phyloP scores from a whole-genome alignment of 345 rosid species.

The Brassica rapa region DNA sequence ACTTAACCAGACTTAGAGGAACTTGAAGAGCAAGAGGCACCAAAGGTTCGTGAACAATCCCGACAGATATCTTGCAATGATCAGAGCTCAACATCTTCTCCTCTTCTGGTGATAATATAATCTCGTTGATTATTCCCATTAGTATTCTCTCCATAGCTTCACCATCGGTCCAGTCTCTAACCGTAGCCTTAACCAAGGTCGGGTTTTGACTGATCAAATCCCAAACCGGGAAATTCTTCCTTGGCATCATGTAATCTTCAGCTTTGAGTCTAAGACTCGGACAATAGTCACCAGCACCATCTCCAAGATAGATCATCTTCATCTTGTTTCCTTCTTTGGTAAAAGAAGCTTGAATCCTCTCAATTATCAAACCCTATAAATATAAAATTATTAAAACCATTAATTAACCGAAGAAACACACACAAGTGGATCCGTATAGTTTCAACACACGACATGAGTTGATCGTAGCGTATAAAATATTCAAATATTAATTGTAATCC shows the following conservation, averaged over 20 bases:
- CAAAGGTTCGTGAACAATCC: constrained; percentile 37
- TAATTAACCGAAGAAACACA: background rate
- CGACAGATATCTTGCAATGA: constrained; percentile 31
- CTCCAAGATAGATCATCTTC: constrained; percentile 77
- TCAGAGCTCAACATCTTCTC: constrained; percentile 31
- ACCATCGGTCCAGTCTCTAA: constrained; percentile 76
- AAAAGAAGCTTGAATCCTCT: constrained; percentile 61
- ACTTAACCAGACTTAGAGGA: constrained; percentile 26
- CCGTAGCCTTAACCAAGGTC: constrained; percentile 56
- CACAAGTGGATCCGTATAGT: background rate
- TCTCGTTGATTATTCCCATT: constrained; percentile 21
- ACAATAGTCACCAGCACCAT: constrained; percentile 83
- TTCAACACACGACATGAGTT: background rate
- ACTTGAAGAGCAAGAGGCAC: constrained; percentile 33
- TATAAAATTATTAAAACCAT: background rate
- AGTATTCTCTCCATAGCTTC: constrained; percentile 47
- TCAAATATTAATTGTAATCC: background rate
- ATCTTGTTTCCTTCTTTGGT: constrained; percentile 48
- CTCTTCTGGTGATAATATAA: background rate
- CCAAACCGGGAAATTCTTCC: constrained; percentile 82
- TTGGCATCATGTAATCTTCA: constrained; percentile 72
- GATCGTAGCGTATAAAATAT: background rate
- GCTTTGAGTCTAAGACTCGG: constrained; percentile 64
- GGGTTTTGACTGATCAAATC: constrained; percentile 64
- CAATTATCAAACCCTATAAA: constrained; percentile 54